phyloP scores from a whole-genome alignment of 805 yeast genomes.

The Cyberlindnera mrakii region DNA sequence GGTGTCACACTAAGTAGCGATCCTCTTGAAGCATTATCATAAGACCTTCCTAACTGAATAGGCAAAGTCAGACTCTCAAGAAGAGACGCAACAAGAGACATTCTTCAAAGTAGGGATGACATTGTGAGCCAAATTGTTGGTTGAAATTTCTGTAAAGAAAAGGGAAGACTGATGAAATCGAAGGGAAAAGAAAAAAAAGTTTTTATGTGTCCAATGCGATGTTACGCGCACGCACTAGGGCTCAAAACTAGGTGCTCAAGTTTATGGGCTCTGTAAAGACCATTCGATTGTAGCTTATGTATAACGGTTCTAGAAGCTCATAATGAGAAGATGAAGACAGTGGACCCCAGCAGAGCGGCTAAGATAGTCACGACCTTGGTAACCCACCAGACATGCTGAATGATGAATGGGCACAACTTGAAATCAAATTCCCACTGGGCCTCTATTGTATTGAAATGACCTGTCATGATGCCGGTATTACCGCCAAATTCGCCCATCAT shows the following conservation, averaged over 20 bases:
- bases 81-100: conserved; percentile 5
- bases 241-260: too few species aligned
- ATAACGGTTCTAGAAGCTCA: conserved; percentile 2
- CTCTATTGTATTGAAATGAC: conserved; percentile 43
- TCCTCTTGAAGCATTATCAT: too few species aligned
- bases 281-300: too few species aligned
- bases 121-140: conserved; percentile 19
- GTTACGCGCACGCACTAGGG: too few species aligned
- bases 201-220: too few species aligned
- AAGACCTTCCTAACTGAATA: conserved; percentile 28
- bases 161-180: not conserved
- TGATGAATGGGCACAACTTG: conserved; percentile 70
- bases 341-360: conserved; percentile 33
- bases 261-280: too few species aligned
- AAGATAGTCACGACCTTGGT: conserved; percentile 50
- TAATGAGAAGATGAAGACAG: conserved; percentile 14
- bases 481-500: conserved; percentile 98
- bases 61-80: conserved; percentile 23
- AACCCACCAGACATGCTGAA: conserved; percentile 97
- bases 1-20: too few species aligned
- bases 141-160: conserved; percentile 25
- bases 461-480: conserved; percentile 78
- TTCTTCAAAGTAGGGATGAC: conserved; percentile 15
- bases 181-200: too few species aligned
- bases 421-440: conserved; percentile 62